Evolutionary conservation across 306 rosid species (phyloP).

Genomic region (Vigna reflexopilosa): DNA sequence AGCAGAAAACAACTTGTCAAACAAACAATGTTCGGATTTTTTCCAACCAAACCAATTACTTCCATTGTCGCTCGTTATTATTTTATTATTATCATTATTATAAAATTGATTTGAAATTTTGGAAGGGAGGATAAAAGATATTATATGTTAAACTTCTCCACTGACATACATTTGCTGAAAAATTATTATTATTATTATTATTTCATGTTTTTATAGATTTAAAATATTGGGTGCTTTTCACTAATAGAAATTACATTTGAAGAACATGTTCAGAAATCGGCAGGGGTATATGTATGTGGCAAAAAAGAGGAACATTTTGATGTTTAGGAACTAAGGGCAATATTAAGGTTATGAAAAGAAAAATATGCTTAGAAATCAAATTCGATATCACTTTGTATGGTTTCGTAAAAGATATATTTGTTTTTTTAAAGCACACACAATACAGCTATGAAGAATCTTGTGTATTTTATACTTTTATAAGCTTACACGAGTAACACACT

Average conservation of each 20-base stretch:
- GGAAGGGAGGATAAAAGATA: no score
- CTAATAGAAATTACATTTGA: background rate
- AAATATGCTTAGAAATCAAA: background rate
- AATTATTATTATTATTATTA: background rate
- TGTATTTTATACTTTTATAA: background rate
- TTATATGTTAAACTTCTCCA: no score
- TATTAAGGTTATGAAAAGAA: background rate
- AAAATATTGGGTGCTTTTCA: background rate
- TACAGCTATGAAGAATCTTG: slow-evolving; percentile 10
- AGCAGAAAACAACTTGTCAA: background rate
- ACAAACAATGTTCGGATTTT: background rate
- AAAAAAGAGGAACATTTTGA: no score
- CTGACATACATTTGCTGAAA: no score
- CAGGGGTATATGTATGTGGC: no score
- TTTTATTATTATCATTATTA: background rate
- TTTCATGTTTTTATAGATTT: background rate
- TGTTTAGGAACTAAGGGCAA: no score
- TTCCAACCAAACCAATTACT: background rate
- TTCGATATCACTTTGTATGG: background rate
- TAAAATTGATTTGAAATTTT: no score
- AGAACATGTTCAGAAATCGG: no score
- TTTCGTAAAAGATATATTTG: background rate
- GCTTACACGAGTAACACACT: background rate
- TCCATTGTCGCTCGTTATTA: background rate
- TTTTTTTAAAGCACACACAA: background rate